Evolutionary conservation across 2,329 filamentous ascomycete species (phyloP), one percentile per base, ranked within the genome.

Genomic region (Madurella fahalii): DNA sequence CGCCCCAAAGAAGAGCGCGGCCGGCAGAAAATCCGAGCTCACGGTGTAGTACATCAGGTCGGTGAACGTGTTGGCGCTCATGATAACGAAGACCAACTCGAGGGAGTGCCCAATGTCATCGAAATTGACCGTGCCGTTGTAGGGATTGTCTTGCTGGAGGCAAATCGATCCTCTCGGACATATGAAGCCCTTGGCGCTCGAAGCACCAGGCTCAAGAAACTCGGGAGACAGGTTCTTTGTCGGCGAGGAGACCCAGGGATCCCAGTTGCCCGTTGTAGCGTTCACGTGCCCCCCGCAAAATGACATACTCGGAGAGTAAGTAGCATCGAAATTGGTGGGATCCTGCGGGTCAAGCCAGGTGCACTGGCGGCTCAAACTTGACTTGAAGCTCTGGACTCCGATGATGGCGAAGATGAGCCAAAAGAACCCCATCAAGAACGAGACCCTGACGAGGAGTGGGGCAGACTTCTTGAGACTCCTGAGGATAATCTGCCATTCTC

Each of bases 381-480:
- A 86, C 71, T 93, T 93, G 75, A 99, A 99, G 71, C 89, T 96
- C 69, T 99, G 95, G 18, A 99, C 88, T 5, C 94, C 95, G 55
- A 99, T 86, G 58, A 99, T 96, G 39, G 91, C 94, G 73, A 99
- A 99, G 11, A 97, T 75, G 41, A 99, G 80, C 94, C 94, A 99
- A 72, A 99, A 99, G 73, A 99, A 99, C 13, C 89, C 82, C 61
- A 99, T 91, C 18, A 99, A 77, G 67, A 99, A 96, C 1, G 90
- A 92, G 32, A 99, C 92, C 58, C 96, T 90, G 25, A 96, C 83
- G 20, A 99, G 82, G 37, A 96, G 77, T 2, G 95, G 94, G 0
- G 93, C 90, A 1, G 94, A 92, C 68, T 96, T 95, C 69, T 99
- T 99, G 57, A 99, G 72, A 79, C 93, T 97, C 68, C 90, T 83